Base-by-base conservation (phyloP, 2,329 filamentous ascomycete species). In the Paraphaeosphaeria minitans region DNA sequence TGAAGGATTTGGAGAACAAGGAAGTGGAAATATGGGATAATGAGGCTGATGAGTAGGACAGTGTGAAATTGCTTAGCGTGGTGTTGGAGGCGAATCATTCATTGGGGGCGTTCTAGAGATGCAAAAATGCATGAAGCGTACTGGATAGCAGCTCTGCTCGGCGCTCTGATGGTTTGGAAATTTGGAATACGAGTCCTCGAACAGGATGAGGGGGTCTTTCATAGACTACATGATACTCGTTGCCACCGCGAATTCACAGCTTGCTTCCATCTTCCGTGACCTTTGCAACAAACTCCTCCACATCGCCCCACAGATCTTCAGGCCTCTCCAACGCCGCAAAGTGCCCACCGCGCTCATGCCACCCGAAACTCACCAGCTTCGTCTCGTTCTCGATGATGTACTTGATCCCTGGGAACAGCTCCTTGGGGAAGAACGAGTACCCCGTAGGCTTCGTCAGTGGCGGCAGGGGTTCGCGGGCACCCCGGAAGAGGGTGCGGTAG, bases 11-110 rank as follows among this genome's bases (percentile, higher is more conserved):
- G 57, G 83, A 93, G 67, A 89, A 89, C 80, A 84, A 82, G 61
- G 92, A 95, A 78, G 84, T 89, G 73, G 90, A 94, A 72, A 84
- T 86, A 42, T 93, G 90, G 88, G 91, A 91, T 67, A 90, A 90
- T 69, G 90, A 64, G 57, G 56, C 91, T 69, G 87, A 87, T 60
- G 89, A 92, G 61, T 89, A 57, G 24, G 14, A 1, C n/a, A n/a
- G 9, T 1, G 14, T 12, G 24, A 22, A 46, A 27, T 24, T 46
- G 27, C 13, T 50, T 24, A 35, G 35, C 7, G 29, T 31, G 29
- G 29, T 31, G 29, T 31, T 27, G 10, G 31, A 16, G 37, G 22
- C 6, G 22, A 31, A 42, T 29, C 4, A 7, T 37, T 22, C 50
- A 53, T 43, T 31, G 27, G 37, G 24, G 50, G 50, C 50, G 50